Evolutionary conservation across 805 yeast genomes (phyloP), one percentile per base, ranked within the genome.

Genomic region (Saturnispora ahearnii): DNA sequence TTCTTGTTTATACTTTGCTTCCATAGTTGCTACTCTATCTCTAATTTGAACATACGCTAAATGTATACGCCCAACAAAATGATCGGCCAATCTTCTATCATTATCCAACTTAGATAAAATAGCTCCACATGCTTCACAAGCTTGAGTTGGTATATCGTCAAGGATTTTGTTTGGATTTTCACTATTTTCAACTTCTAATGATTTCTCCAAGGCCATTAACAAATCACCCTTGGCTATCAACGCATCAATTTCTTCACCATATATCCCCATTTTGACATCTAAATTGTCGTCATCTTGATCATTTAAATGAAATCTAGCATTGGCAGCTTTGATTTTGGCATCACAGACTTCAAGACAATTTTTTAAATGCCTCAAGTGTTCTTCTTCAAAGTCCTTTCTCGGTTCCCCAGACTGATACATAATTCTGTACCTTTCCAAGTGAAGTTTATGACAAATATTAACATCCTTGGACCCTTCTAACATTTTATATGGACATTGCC

Each of bases 71-170:
- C 98, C 98, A 24, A 82, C 67, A 62, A 87, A 89, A 64, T 90
- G 97, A 58, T 87, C 96, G 1, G 91, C 95, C 54, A 90, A 70
- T 57, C 97, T 73, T 62, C 89, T 73, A 62, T 90, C 97, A 51
- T 84, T 87, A 63, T 90, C 98, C 50, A 89, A 68, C 53, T 91
- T 71, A 8, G 95, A 85, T 36, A 91, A 69, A 60, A 84, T 88
- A 0, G 96, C 96, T 1, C 96, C 96, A 67, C 98, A 90, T 1
- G 79, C 81, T 55, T 79, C 85, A 66, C 98, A 90, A 1, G 87
- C 95, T 64, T 89, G 96, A 43, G 50, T 47, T 26, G 50, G 45
- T 11, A 36, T n/a, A 18, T 24, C 40, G 7, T 46, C 33, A 29
- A 22, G 38, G 12, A 32, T 21, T 9, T 24, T 41, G n/a, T 31